Base-by-base conservation (phyloP, 2,329 filamentous ascomycete genomes). In the Trichoderma arundinaceum region DNA sequence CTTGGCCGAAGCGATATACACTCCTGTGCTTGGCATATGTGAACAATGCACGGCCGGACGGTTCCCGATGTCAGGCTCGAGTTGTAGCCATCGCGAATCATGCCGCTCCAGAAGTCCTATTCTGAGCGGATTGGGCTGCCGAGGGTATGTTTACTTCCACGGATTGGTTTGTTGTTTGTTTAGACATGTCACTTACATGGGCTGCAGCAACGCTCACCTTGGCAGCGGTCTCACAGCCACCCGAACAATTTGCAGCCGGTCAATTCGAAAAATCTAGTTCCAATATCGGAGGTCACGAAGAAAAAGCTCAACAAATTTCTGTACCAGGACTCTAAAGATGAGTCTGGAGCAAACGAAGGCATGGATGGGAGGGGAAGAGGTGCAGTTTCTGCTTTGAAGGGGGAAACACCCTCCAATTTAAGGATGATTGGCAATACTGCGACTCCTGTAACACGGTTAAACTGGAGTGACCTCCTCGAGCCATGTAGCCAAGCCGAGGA, bases 221-320 rank as follows among this genome's bases (percentile, higher is more conserved):
- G 85, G 85, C 81, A 83, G 71, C 81, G 85, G 71, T 82, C 83
- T 35, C 83, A 81, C 69, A 86, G 82, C 72, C 80, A 85, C 72
- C 80, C 84, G 5, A 73, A 77, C 52, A 76, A 75, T 46, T 71
- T 72, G 52, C 73, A 77, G 64, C 74, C 74, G 19, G 76, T 75
- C 43, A 76, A 72, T 39, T 60, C 77, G 10, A 78, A 76, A 43
- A 74, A 81, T 44, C 74, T 83, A 7, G 78, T 81, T 38, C 81
- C 83, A 17, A 79, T 87, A 12, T 89, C 87, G 44, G 81, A 85
- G 38, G 80, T 79, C 8, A 88, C 87, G 10, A 89, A 86, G 72
- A 85, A 79, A 68, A 90, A 89, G 71, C 79, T 90, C 38, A 84
- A 83, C 72, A 84, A 85, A 64, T 89, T 87, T 68, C 78, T 81